Base-by-base conservation (phyloP, 495 filamentous ascomycete genomes). In the Tuber borchii region DNA sequence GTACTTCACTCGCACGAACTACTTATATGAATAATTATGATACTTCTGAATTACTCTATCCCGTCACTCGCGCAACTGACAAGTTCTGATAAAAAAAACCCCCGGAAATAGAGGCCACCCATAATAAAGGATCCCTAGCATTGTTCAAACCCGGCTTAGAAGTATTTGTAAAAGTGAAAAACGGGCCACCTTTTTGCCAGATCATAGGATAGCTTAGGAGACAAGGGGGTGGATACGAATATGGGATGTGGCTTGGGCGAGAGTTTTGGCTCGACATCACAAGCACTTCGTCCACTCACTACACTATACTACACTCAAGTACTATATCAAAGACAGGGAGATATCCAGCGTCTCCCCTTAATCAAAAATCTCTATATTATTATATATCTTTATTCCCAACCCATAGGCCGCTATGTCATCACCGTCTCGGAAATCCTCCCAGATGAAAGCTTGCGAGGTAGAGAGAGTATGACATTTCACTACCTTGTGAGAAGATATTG, bases 1-100 rank as follows among this genome's bases (percentile, higher is more conserved):
- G n/a, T n/a, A n/a, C 26, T 34, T 31, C 16, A 34, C 26, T 34
- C 26, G n/a, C 26, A 34, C 17, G 26, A 65, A 65, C 56, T 65
- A 34, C 34, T 37, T 65, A 65, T 65, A 65, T 56, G 12, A 65
- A 65, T 65, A 65, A 65, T 65, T 34, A 65, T 65, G 56, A 65
- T 65, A 65, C 26, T 34, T 8, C 56, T 8, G 26, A 17, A 65
- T 65, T 5, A 65, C 56, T n/a, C n/a, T 34, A 61, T 22, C 10
- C n/a, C n/a, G 14, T 34, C 26, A 31, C n/a, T 6, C n/a, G 2
- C 17, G 31, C 26, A 65, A 48, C 0, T 20, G 45, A 8, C 20
- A n/a, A 61, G 56, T 26, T 65, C 26, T 26, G 56, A 65, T 65
- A 34, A 65, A 31, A 34, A 31, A 17, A 16, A 1, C n/a, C 22